Evolutionary conservation across 495 filamentous ascomycete genomes (phyloP), one percentile per base, ranked within the genome.

Genomic region (Penicillium psychrofluorescens): DNA sequence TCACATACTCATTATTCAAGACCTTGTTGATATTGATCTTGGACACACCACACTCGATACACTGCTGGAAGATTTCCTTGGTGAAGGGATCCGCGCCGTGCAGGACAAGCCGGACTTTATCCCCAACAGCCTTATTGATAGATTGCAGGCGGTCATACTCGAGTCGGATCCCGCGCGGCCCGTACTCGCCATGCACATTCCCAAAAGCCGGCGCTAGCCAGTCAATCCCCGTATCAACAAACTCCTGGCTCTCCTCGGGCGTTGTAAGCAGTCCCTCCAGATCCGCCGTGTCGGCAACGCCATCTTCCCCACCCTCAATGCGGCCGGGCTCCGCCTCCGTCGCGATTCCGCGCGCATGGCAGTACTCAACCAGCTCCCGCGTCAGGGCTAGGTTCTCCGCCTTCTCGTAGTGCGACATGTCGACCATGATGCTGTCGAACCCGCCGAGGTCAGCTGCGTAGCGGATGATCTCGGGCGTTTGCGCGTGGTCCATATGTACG

Each of bases 21-120:
- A 85, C 79, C 66, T 88, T 85, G 60, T 92, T 90, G 46, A 90
- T 84, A 67, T 92, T 92, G 47, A 86, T 70, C 70, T 90, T 88
- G 34, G 76, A 76, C 41, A 90, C 81, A 2, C 86, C 86, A 41
- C 69, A 75, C 32, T 69, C 72, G 56, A 92, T 86, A 55, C 83
- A 87, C 55, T 75, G 70, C 38, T 67, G 55, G 46, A 86, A 85
- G 31, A 84, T 85, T 45, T 76, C 76, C 64, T 80, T 66, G 12
- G 77, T 79, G 55, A 88, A 90, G 0, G 81, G 80, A 57, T 89
- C 85, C 22, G 85, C 82, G 9, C 87, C 87, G 59, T 92, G 87
- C 59, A 91, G 67, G 11, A 88, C 87, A 37, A 92, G 55, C 44
- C 74, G 58, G 13, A 89, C 85, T 39, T 70, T 56, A 35, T 75